phyloP scores from a whole-genome alignment of 352 stramenopile genomes.

The Peronospora farinosa region DNA sequence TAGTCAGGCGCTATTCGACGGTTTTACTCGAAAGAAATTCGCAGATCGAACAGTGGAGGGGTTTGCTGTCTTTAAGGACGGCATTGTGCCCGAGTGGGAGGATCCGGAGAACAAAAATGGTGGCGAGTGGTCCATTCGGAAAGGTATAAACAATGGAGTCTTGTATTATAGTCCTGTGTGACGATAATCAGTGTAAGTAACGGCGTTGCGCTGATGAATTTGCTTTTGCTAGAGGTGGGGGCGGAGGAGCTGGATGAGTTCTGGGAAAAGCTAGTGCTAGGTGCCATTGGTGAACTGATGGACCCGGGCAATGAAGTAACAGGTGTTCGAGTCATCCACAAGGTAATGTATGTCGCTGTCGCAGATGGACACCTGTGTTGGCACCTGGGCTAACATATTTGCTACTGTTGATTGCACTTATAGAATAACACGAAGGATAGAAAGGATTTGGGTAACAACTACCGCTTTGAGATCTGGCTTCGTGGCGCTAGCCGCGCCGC shows the following conservation, averaged over 20 bases:
- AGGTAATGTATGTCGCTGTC: constrained; percentile 34
- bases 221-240: constrained; percentile 43
- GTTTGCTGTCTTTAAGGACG: constrained; percentile 89
- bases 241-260: constrained; percentile 77
- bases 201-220: constrained; percentile 1
- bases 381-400: background rate
- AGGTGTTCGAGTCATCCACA: constrained; percentile 88
- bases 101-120: constrained; percentile 85
- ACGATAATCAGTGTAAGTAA: background rate
- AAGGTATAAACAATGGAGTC: constrained; percentile 32
- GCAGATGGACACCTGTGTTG: background rate
- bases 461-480: constrained; percentile 84
- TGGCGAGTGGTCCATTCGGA: constrained; percentile 81
- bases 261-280: constrained; percentile 88
- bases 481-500: constrained; percentile 48
- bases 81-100: constrained; percentile 87
- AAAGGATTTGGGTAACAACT: constrained; percentile 77
- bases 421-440: constrained; percentile 87
- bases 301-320: constrained; percentile 84
- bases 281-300: constrained; percentile 86
- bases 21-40: constrained; percentile 87
- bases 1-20: constrained; percentile 77
- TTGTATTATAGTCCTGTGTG: background rate
- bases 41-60: constrained; percentile 90
- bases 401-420: background rate